Base-by-base conservation (phyloP, 768 basidiomycete genomes). In the Boletus tomentosulus region DNA sequence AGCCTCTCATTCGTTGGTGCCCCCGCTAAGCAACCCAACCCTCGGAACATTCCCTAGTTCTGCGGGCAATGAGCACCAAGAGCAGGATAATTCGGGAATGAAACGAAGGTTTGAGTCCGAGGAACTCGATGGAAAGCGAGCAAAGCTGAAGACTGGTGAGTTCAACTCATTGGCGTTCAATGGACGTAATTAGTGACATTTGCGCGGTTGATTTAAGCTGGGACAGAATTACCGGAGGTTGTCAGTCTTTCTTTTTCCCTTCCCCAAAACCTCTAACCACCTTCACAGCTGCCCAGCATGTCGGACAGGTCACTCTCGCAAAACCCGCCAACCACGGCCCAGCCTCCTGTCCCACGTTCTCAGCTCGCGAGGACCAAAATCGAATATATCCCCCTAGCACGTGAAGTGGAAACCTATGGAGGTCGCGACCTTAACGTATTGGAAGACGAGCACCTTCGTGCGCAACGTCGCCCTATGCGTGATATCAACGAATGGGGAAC, bases 401-500 rank as follows among this genome's bases (percentile, higher is more conserved):
- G 89, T 15, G 87, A 88, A 57, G 67, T 88, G 43, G 83, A 87
- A 31, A 86, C 85, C 1, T 76, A 83, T 54, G 94, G 92, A 25
- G 94, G 94, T 30, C 84, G 92, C 59, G 88, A 96, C 70, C 65
- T 93, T 33, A 78, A 83, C 46, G 60, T 72, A 11, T 71, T 96
- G 51, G 82, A 88, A 48, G 73, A 77, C 12, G 90, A 92, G 60
- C 76, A 81, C 51, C 62, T 69, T 30, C 78, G 74, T 33, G 64
- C 77, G 16, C 75, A 80, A 44, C 74, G 78, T 49, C 80, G 87
- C 42, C 77, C 81, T 6, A 68, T 87, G 62, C 79, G 88, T 53
- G 82, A 86, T 48, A 79, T 91, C 57, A 84, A 86, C 65, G 92
- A 95, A 50, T 92, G 94, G 84, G 93, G 92, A 22, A 78, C 77